phyloP scores from a whole-genome alignment of 1,284 basidiomycete genomes.

The Vanrija humicola region DNA sequence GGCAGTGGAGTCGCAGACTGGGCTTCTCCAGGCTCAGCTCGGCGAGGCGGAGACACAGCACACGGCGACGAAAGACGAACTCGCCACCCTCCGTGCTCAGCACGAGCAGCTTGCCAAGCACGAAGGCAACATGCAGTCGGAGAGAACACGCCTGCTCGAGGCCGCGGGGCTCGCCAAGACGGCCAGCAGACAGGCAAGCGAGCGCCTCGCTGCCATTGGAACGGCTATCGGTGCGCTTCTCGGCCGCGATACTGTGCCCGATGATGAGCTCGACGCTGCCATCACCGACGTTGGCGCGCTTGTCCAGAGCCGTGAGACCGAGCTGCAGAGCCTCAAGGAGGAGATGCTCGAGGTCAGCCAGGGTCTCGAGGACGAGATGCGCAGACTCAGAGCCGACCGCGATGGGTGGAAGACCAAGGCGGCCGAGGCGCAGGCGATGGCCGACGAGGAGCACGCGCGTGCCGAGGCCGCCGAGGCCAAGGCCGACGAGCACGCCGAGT shows the following conservation, averaged over 20 bases:
- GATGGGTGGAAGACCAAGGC: slow-evolving; percentile 56
- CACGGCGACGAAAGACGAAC: background rate
- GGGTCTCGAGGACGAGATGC: slow-evolving; percentile 57
- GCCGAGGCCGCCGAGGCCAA: slow-evolving; percentile 44
- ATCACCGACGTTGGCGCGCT: slow-evolving; percentile 35
- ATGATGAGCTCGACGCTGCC: slow-evolving; percentile 22
- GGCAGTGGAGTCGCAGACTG: background rate
- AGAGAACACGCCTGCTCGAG: background rate
- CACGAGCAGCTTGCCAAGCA: slow-evolving; percentile 1
- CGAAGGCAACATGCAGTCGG: background rate
- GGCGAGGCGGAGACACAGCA: background rate
- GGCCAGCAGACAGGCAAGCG: background rate
- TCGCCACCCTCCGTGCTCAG: background rate
- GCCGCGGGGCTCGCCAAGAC: slow-evolving; percentile 1
- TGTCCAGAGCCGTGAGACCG: slow-evolving; percentile 53
- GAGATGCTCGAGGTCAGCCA: slow-evolving; percentile 52
- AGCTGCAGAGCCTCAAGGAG: slow-evolving; percentile 47
- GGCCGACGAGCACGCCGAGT: slow-evolving; percentile 53
- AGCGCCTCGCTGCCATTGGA: background rate
- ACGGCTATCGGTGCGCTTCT: slow-evolving; percentile 1
- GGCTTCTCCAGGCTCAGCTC: background rate
- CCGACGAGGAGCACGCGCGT: slow-evolving; percentile 53
- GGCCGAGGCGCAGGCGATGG: slow-evolving; percentile 50
- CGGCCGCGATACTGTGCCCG: slow-evolving; percentile 13
- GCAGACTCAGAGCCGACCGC: slow-evolving; percentile 57